Conservation (phyloP, 345 rosid genomes). For the Leavenworthia alabamica region DNA sequence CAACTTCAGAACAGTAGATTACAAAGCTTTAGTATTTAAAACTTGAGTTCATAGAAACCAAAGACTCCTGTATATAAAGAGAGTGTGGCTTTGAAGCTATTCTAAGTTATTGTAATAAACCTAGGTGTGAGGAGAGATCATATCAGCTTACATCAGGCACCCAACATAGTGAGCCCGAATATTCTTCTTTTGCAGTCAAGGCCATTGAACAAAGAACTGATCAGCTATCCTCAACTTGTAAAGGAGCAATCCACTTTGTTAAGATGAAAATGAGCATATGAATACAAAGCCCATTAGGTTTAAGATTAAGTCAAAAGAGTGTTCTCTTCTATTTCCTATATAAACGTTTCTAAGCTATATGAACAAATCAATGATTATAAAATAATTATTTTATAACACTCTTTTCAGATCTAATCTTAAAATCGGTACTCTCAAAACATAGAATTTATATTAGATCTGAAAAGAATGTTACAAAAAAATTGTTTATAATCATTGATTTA, state of each 20-base stretch:
- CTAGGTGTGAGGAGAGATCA: slow-evolving; percentile 14
- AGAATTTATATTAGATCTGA: no score
- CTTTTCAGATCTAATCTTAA: no score
- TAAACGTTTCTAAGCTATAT: no score
- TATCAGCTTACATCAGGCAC: slow-evolving; percentile 60
- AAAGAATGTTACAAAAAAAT: no score
- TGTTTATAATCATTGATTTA: no score
- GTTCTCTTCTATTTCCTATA: no score
- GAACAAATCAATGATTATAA: no score
- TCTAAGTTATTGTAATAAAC: slow-evolving; percentile 2
- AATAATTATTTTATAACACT: no score
- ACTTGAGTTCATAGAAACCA: slow-evolving; percentile 5
- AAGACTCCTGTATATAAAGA: neutral
- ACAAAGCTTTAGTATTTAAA: neutral
- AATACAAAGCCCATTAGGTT: no score
- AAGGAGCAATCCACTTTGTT: slow-evolving; percentile 77
- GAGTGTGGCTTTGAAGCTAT: slow-evolving; percentile 14
- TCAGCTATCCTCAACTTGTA: slow-evolving; percentile 72
- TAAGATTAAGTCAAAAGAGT: no score
- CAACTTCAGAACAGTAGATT: slow-evolving; percentile 4
- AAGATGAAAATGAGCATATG: no score
- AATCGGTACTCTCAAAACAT: no score
- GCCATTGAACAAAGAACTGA: slow-evolving; percentile 90
- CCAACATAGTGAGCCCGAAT: slow-evolving; percentile 72
- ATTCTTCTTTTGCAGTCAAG: slow-evolving; percentile 57